Base-by-base conservation (phyloP, 1,284 basidiomycete species). In the Cerrena zonata region DNA sequence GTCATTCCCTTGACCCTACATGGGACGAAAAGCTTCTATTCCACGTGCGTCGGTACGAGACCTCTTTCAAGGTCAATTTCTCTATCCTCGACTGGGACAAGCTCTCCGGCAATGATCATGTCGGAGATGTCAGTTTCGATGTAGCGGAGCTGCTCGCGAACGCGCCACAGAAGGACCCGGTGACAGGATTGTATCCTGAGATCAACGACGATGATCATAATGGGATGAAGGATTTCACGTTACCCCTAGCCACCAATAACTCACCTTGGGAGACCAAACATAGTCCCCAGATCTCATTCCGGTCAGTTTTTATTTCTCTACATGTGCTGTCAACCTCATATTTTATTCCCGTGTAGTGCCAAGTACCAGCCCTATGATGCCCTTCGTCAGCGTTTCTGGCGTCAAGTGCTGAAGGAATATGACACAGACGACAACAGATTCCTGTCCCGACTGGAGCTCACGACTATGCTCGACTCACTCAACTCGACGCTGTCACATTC, bases 21-120 rank as follows among this genome's bases (percentile, higher is more conserved):
- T 99, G 94, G 92, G 89, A 98, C 58, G 94, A 98, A 70, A 95
- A 95, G 68, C 76, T 99, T 1, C 77, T 97, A 19, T 97, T 98
- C 76, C 94, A 97, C 65, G 94, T 98, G 3, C 81, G 91, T 22
- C 75, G 86, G 5, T 91, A 94, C 61, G 95, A 99, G 66, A 81
- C 80, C 7, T 63, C 77, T 1, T 91, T 83, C 73, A 82, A 85
- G 49, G 76, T 94, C 18, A 82, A 90, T 58, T 81, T 95, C 51
- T 81, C 83, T 0, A 81, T 96, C 1, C 82, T 94, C 36, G 94
- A 97, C 65, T 97, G 94, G 94, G 94, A 96, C 68, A 95, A 95
- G 67, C 75, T 94, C 10, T 87, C 84, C 22, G 84, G 86, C 2
- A 95, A 95, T 61, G 93, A 95, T 65, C 79, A 88, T 58, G 82